phyloP scores from a whole-genome alignment of 2,329 filamentous ascomycete genomes.

The Pseudogymnoascus sp. region DNA sequence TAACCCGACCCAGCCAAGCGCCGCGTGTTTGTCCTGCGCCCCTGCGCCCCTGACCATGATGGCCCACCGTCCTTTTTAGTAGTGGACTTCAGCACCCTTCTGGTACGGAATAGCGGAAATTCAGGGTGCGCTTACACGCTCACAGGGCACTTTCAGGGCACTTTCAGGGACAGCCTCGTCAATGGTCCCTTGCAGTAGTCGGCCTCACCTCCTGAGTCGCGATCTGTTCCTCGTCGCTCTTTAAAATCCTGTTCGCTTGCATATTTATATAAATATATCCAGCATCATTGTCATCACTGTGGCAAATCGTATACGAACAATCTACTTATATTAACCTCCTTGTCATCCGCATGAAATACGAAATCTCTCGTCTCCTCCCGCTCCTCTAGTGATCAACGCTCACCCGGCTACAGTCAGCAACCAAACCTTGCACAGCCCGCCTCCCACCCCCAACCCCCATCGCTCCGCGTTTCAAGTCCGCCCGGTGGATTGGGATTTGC shows the following conservation, averaged over 20 bases:
- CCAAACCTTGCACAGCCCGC: conserved; percentile 6
- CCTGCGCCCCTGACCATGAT: background rate
- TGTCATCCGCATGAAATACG: conserved; percentile 6
- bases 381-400: background rate
- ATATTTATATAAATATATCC: background rate
- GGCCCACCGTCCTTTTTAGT: background rate
- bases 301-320: background rate
- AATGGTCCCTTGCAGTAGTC: background rate
- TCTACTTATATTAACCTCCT: background rate
- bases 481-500: background rate
- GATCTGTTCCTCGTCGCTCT: background rate
- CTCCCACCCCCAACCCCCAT: background rate
- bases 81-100: background rate
- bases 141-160: background rate
- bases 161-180: background rate
- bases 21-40: background rate
- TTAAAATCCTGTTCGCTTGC: background rate
- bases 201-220: background rate
- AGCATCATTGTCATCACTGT: background rate
- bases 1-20: background rate
- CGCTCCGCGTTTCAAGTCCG: background rate
- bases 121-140: background rate
- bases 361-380: background rate
- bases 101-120: background rate
- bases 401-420: background rate